Base-by-base conservation (phyloP, 78 protist genomes). In the Dictyostelium firmibasis region DNA sequence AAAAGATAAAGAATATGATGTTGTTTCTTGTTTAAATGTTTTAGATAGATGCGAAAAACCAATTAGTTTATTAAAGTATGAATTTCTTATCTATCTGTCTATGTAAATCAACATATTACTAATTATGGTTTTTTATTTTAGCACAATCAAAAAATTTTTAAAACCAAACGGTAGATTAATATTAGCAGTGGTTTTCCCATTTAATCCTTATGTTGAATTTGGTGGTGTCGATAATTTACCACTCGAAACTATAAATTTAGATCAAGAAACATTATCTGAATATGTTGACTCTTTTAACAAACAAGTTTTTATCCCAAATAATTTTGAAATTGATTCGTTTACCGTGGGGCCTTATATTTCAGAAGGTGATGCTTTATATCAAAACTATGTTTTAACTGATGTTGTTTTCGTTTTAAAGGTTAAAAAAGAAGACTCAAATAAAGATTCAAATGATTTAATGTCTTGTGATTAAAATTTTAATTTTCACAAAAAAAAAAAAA, bases 41-140 rank as follows among this genome's bases (percentile, higher is more conserved):
- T 84, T 95, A 33, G 97, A 95, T 47, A 81, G 97, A 67, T 88
- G 95, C 60, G 97, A 95, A 67, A 41, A 83, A 44, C 97, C 97
- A 44, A 16, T 64, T 7, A 16, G 91, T 31, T 72, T 95, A 43
- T 86, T 95, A 82, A 82, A 82, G 86, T 50, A 82, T 1, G 50
- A n/a, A n/a, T 79, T 14, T 29, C 33, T 16, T 31, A 11, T 69
- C n/a, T n/a, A n/a, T n/a, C n/a, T n/a, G n/a, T n/a, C n/a, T n/a
- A n/a, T n/a, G n/a, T n/a, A n/a, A n/a, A n/a, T n/a, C n/a, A n/a
- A n/a, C n/a, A n/a, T n/a, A n/a, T n/a, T n/a, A n/a, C n/a, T n/a
- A n/a, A n/a, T n/a, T n/a, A n/a, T n/a, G n/a, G 14, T 47, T 10
- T 10, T 47, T 44, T 44, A 44, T 44, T 44, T 8, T 23, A 18